phyloP scores from a whole-genome alignment of 768 basidiomycete species.

The Suillus subalutaceus region DNA sequence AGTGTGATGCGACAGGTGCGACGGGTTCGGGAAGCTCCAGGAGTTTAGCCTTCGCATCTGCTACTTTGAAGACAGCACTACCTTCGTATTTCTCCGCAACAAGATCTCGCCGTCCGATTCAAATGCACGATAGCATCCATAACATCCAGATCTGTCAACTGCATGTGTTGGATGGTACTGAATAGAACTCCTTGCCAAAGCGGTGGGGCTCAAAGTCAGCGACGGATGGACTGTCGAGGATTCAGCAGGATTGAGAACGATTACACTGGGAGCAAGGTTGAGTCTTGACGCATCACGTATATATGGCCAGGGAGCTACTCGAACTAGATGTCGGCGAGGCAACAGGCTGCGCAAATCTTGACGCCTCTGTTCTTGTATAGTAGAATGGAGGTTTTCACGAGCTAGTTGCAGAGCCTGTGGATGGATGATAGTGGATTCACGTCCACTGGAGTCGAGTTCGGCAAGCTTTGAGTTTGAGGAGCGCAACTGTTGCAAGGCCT shows the following conservation, averaged over 20 bases:
- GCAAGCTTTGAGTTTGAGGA: slow-evolving; percentile 78
- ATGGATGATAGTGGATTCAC: slow-evolving; percentile 50
- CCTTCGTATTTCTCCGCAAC: background rate
- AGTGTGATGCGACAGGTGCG: background rate
- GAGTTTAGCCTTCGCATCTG: background rate
- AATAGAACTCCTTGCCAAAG: too few species aligned
- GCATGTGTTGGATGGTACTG: too few species aligned
- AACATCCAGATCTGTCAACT: too few species aligned
- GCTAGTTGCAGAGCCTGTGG: slow-evolving; percentile 56
- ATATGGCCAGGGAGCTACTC: too few species aligned
- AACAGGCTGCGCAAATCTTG: slow-evolving; percentile 92
- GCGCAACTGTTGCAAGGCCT: too few species aligned
- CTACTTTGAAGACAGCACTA: background rate
- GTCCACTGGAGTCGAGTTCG: slow-evolving; percentile 60
- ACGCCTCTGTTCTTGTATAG: slow-evolving; percentile 96
- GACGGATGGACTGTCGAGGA: too few species aligned
- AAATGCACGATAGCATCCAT: background rate
- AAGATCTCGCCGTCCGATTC: background rate
- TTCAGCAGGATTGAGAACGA: too few species aligned
- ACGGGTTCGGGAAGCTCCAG: background rate
- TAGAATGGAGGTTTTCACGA: slow-evolving; percentile 76
- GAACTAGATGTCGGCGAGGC: slow-evolving; percentile 76
- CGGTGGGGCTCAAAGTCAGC: too few species aligned
- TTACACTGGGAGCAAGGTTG: too few species aligned
- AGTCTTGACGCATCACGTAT: too few species aligned